Evolutionary conservation across 495 filamentous ascomycete species (phyloP).

Genomic region (Daldinia loculata): DNA sequence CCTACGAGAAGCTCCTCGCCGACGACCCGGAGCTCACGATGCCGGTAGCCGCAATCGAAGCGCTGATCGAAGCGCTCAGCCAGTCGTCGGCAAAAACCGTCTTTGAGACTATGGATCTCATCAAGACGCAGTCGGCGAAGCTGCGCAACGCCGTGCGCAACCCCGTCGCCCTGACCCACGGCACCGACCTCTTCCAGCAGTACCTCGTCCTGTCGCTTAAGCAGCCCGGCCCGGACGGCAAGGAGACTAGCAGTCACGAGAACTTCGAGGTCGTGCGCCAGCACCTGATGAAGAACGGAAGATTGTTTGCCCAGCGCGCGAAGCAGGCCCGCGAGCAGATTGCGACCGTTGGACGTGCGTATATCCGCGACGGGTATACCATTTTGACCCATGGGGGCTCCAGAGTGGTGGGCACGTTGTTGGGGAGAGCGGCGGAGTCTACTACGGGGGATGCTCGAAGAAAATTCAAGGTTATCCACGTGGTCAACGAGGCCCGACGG

Average conservation of each 20-base stretch:
- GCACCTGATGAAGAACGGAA: slow-evolving; percentile 83
- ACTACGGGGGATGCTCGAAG: slow-evolving; percentile 60
- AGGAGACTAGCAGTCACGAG: slow-evolving; percentile 63
- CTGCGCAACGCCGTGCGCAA: slow-evolving; percentile 82
- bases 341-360: slow-evolving; percentile 76
- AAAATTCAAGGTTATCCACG: slow-evolving; percentile 87
- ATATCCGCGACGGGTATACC: slow-evolving; percentile 77
- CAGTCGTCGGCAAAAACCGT: slow-evolving; percentile 81
- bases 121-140: slow-evolving; percentile 74
- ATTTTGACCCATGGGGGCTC: slow-evolving; percentile 90
- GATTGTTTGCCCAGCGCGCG: slow-evolving; percentile 86
- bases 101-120: slow-evolving; percentile 88
- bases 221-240: slow-evolving; percentile 54
- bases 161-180: slow-evolving; percentile 88
- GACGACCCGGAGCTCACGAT: slow-evolving; percentile 87
- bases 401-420: slow-evolving; percentile 79
- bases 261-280: slow-evolving; percentile 84
- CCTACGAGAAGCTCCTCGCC: slow-evolving; percentile 60
- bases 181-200: slow-evolving; percentile 94
- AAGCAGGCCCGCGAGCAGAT: slow-evolving; percentile 85
- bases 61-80: slow-evolving; percentile 83
- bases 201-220: slow-evolving; percentile 76
- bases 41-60: slow-evolving; percentile 95
- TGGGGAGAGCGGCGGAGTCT: slow-evolving; percentile 75
- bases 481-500: slow-evolving; percentile 59